A percentile compares a stretch with the other conserved stretches of the same genome.
Conservation (phyloP, 495 filamentous ascomycete species). For the Copromyces sp. region DNA sequence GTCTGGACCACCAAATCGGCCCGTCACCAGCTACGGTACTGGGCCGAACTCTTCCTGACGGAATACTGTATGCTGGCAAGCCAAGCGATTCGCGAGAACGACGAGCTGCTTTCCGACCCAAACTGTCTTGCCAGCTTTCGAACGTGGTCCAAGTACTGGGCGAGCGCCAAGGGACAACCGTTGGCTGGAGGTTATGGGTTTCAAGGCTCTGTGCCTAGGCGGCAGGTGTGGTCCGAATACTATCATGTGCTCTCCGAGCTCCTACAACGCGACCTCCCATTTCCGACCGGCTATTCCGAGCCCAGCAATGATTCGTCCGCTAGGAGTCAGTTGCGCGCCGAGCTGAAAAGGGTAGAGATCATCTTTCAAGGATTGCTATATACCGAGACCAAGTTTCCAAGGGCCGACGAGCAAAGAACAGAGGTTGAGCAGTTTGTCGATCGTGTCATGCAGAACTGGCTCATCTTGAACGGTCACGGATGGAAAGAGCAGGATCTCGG, state of each 20-base stretch:
- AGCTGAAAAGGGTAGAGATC: constrained; percentile 64
- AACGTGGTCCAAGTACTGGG: constrained; percentile 53
- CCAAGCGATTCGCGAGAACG: constrained; percentile 40
- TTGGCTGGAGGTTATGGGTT: constrained; percentile 38
- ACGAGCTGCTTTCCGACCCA: constrained; percentile 32
- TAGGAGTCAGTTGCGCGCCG: constrained; percentile 54
- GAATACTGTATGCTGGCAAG: constrained; percentile 58
- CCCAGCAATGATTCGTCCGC: constrained; percentile 37
- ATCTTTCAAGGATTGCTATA: constrained; percentile 65
- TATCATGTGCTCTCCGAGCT: constrained; percentile 64
- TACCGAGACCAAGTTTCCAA: constrained; percentile 69
- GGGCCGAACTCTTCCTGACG: constrained; percentile 68
- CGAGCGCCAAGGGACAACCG: constrained; percentile 24
- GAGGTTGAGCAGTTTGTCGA: constrained; percentile 76
- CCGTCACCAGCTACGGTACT: constrained; percentile 54
- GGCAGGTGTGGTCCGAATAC: constrained; percentile 69
- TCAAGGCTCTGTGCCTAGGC: constrained; percentile 37
- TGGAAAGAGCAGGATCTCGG: constrained; percentile 74
- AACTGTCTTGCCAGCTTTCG: constrained; percentile 48
- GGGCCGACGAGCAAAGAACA: constrained; percentile 60
- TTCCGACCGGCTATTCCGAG: constrained; percentile 33
- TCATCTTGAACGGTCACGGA: constrained; percentile 57
- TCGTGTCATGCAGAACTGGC: constrained; percentile 76
- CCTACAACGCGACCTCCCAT: constrained; percentile 42
- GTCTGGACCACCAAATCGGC: constrained; percentile 32